phyloP scores from a whole-genome alignment of 1,284 basidiomycete species.

The Austroboletus rostrupii region DNA sequence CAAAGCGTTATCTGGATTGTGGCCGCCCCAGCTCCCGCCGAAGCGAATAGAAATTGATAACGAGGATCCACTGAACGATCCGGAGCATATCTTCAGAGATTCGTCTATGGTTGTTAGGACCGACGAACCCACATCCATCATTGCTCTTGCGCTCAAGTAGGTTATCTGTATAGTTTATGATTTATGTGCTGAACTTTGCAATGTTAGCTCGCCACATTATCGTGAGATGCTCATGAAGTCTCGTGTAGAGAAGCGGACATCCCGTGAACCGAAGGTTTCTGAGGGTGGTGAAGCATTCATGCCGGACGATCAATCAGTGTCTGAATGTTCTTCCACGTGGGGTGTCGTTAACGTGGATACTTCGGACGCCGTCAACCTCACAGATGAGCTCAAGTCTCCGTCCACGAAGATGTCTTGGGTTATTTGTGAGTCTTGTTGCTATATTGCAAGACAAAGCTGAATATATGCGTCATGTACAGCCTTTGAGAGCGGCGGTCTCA shows the following conservation, averaged over 20 bases:
- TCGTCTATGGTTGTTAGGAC: slow-evolving; percentile 94
- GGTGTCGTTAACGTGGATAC: slow-evolving; percentile 80
- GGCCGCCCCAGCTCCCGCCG: slow-evolving; percentile 59
- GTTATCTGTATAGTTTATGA: slow-evolving; percentile 18
- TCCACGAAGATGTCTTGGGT: slow-evolving; percentile 78
- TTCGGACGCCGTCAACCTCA: slow-evolving; percentile 60
- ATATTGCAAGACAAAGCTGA: neutral
- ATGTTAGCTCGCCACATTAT: slow-evolving; percentile 73
- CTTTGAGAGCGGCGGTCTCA: slow-evolving; percentile 86
- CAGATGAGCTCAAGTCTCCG: slow-evolving; percentile 71
- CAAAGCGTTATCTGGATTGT: slow-evolving; percentile 70
- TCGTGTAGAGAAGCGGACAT: slow-evolving; percentile 66
- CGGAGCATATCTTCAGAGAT: slow-evolving; percentile 93
- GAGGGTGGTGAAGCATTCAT: slow-evolving; percentile 78
- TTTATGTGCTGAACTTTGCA: slow-evolving; percentile 3
- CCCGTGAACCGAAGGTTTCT: slow-evolving; percentile 61
- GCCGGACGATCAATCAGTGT: slow-evolving; percentile 79
- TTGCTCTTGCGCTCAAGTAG: slow-evolving; percentile 90
- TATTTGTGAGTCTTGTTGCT: slow-evolving; percentile 50
- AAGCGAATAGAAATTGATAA: slow-evolving; percentile 49
- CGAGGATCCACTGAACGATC: slow-evolving; percentile 68
- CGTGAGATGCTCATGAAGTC: slow-evolving; percentile 79
- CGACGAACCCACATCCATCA: slow-evolving; percentile 97
- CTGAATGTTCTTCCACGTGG: slow-evolving; percentile 80
- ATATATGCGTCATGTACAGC: slow-evolving; percentile 61